Evolutionary conservation across 1,139 yeast species (phyloP).

Genomic region (Petasospora rhodanensis): DNA sequence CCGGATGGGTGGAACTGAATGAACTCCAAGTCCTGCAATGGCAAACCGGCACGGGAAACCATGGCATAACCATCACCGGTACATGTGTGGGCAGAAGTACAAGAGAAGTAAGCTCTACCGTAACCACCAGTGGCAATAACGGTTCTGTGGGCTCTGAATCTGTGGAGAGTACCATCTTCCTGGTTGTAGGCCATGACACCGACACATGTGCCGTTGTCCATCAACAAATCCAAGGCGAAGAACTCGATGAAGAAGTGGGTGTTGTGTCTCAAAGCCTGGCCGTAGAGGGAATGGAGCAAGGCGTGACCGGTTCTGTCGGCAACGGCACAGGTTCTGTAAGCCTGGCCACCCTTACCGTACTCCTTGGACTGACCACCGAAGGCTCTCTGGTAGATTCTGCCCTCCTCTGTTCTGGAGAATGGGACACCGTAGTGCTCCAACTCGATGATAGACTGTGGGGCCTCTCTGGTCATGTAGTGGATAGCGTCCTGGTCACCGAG

Average conservation of each 20-base stretch:
- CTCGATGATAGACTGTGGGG: conserved; percentile 93
- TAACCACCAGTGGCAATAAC: conserved; percentile 98
- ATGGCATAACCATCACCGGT: conserved; percentile 99
- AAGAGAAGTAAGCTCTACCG: conserved; percentile 97
- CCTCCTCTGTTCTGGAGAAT: conserved; percentile 94
- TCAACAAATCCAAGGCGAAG: conserved; percentile 91
- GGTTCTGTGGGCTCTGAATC: conserved; percentile 96
- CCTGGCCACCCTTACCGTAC: conserved; percentile 98
- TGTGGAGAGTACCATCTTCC: conserved; percentile 97
- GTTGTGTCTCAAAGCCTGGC: conserved; percentile 94
- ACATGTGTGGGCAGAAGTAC: conserved; percentile 99
- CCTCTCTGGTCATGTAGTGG: conserved; percentile 98
- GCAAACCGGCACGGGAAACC: conserved; percentile 98
- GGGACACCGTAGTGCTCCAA: conserved; percentile 98
- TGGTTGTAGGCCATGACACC: conserved; percentile 98
- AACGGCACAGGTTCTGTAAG: conserved; percentile 98
- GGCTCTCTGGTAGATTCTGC: conserved; percentile 97
- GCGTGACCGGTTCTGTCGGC: conserved; percentile 99
- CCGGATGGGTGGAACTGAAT: conserved; percentile 99
- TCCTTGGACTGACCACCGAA: conserved; percentile 97
- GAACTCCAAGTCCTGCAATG: conserved; percentile 95
- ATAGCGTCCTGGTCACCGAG: conserved; percentile 99
- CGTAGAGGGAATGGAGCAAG: conserved; percentile 89
- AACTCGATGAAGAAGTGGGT: conserved; percentile 97
- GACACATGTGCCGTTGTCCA: conserved; percentile 94